Conservation (phyloP, 139 green algal species). For the Coelastrella sp. region DNA sequence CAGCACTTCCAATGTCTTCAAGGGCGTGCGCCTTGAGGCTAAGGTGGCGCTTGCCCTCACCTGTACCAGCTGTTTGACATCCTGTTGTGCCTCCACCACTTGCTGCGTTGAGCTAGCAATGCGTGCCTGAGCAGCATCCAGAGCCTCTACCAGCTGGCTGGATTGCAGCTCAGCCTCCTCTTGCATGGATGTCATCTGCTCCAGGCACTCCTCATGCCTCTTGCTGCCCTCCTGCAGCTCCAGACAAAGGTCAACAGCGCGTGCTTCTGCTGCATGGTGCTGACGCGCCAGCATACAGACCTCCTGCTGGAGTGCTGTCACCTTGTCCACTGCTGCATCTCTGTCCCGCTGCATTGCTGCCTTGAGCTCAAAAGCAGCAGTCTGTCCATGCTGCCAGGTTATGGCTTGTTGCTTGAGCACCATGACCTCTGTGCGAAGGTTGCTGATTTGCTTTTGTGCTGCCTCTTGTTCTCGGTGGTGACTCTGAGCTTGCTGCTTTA, state of each 20-base stretch:
- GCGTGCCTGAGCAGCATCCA: conserved; percentile 23
- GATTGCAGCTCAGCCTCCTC: conserved; percentile 1
- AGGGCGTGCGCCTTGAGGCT: no score
- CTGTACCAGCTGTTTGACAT: conserved; percentile 25
- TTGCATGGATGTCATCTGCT: neutral
- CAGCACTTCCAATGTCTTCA: neutral
- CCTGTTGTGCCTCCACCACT: conserved; percentile 14
- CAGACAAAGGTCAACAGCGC: neutral
- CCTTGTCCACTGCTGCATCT: neutral
- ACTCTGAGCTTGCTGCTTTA: neutral
- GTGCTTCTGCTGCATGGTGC: neutral
- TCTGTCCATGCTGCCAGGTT: neutral
- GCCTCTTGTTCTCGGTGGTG: neutral
- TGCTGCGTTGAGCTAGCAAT: conserved; percentile 18
- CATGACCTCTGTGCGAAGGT: neutral
- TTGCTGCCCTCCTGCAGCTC: neutral
- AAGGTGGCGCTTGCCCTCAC: neutral
- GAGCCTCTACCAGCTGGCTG: conserved; percentile 16
- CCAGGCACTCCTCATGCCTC: neutral
- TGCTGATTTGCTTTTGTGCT: neutral
- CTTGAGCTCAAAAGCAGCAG: neutral
- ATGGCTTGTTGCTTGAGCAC: neutral
- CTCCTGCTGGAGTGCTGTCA: conserved; percentile 7
- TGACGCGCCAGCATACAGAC: neutral
- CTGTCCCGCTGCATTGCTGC: neutral